A percentile compares a stretch with the other conserved stretches of the same genome.
phyloP scores from a whole-genome alignment of 2,329 filamentous ascomycete genomes.

The Fusarium caatingaense region DNA sequence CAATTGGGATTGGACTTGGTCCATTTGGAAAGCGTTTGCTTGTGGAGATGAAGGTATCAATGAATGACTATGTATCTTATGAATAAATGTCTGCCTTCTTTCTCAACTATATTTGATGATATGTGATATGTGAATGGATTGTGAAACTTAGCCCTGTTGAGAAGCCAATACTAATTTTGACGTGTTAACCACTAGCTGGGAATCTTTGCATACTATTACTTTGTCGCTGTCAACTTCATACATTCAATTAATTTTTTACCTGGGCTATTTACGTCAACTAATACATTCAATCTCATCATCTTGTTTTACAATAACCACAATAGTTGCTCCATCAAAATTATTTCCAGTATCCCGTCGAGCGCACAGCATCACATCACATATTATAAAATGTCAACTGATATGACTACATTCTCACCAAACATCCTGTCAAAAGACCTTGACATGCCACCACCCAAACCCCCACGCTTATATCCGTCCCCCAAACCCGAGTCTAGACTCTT shows the following conservation, averaged over 20 bases:
- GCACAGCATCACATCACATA: no score
- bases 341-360: no score
- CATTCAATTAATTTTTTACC: fast-evolving
- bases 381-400: neutral
- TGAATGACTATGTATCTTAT: neutral
- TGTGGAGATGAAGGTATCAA: neutral
- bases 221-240: neutral
- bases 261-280: neutral
- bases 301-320: no score
- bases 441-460: neutral
- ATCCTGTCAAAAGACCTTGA: neutral
- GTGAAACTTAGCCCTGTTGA: fast-evolving
- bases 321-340: no score
- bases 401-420: neutral
- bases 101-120: neutral
- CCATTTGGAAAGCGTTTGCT: neutral
- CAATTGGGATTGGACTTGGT: neutral
- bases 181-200: neutral
- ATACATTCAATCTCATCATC: no score
- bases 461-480: neutral
- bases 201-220: neutral
- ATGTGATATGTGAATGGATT: fast-evolving
- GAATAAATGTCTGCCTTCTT: neutral
- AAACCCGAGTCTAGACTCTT: neutral
- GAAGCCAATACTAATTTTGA: fast-evolving